Base-by-base conservation (phyloP, 768 basidiomycete species). In the Tulasnella sp. region DNA sequence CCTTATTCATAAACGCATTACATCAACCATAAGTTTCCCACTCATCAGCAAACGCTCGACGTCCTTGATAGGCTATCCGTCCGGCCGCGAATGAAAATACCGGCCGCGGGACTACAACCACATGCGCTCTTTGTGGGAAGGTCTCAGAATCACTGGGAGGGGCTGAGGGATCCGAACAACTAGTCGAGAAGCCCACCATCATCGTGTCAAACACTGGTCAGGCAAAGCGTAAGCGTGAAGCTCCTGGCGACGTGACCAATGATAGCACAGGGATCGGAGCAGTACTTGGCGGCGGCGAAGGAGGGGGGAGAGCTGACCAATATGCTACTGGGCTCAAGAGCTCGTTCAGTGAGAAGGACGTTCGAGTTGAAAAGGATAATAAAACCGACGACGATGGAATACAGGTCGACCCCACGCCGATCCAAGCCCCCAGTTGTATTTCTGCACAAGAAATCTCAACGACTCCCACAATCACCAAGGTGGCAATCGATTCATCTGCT, bases 181-280 rank as follows among this genome's bases (percentile, higher is more conserved):
- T 38, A 17, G 24, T 34, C 13, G 30, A 32, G 32, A 73, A 74
- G 3, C 71, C 75, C 44, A 72, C 77, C 7, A 67, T 76, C 63
- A 73, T 77, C 38, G 70, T 71, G 63, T 77, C 80, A 63, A 65
- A 49, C 11, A 27, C 70, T 21, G 80, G 83, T 44, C 53, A 42
- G 21, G 80, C 78, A 32, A 87, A 87, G 68, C 79, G 86, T 56
- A 89, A 88, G 70, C 83, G 88, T 19, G 83, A 83, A 51, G 86
- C 82, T 0, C 75, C 89, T 43, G 79, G 80, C 15, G 88, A 90
- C 67, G 84, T 89, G 44, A 80, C 81, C 7, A 71, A 70, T 23
- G 68, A 67, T 53, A 63, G 53, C 44, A 66, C 65, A 41, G 41
- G 4, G 23, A 55, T 24, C 15, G 44, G 21, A 32, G 32, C 21